phyloP scores from a whole-genome alignment of 73 alveolate genomes.

The Uronychia setigera region DNA sequence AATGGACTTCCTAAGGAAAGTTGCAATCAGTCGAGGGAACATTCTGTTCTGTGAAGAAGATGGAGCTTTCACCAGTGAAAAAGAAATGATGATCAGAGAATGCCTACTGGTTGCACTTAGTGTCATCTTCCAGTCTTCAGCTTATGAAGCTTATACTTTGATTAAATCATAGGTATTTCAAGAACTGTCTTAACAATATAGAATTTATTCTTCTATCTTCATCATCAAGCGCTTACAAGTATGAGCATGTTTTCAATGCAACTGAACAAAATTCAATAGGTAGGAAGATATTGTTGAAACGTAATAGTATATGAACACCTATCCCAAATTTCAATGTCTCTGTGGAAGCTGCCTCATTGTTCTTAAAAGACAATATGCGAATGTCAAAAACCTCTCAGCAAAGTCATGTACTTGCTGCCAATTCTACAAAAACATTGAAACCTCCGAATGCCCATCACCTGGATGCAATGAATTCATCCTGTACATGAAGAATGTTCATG shows the following conservation, averaged over 20 bases:
- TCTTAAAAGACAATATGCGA: conserved; percentile 70
- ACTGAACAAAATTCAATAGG: conserved; percentile 24
- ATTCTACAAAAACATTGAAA: conserved; percentile 71
- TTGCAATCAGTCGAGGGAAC: conserved; percentile 89
- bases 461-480: conserved; percentile 82
- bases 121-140: conserved; percentile 79
- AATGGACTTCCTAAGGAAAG: conserved; percentile 89
- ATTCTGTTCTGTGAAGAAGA: conserved; percentile 90
- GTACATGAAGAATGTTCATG: conserved; percentile 58
- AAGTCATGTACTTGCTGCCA: conserved; percentile 70
- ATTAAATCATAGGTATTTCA: conserved; percentile 55
- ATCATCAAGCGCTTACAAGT: conserved; percentile 13
- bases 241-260: conserved; percentile 15
- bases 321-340: conserved; percentile 79
- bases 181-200: conserved; percentile 10
- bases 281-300: neutral
- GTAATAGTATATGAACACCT: conserved; percentile 56
- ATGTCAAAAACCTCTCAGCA: conserved; percentile 57
- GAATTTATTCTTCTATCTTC: conserved; percentile 41
- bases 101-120: conserved; percentile 78
- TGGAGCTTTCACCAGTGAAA: conserved; percentile 53
- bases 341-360: conserved; percentile 80
- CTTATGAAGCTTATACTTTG: conserved; percentile 91
- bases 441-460: conserved; percentile 80
- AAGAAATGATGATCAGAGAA: conserved; percentile 77